Evolutionary conservation across 2,329 filamentous ascomycete species (phyloP), one percentile per base, ranked within the genome.

Genomic region (Tolypocladium endophyticum): DNA sequence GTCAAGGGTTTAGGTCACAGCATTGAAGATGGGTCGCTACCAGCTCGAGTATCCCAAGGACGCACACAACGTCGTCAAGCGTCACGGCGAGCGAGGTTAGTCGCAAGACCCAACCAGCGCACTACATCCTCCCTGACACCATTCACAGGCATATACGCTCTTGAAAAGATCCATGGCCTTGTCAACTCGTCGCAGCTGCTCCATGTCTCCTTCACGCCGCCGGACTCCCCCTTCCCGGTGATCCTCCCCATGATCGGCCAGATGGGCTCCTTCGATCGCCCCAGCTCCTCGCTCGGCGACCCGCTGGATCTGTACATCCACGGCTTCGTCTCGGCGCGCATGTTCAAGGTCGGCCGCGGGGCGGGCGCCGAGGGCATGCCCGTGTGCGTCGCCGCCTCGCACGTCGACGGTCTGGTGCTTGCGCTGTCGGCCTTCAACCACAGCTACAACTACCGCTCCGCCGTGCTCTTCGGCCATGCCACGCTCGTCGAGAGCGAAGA

Each of bases 221-320:
- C 81, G 0, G 74, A 78, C 53, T 83, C 85, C 58, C 86, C 88
- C 1, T 94, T 92, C 69, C 90, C 90, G 4, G 83, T 85, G 57
- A 86, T 87, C 58, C 80, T 96, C 2, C 91, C 91, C 62, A 93
- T 95, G 90, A 89, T 95, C 67, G 90, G 89, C 57, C 86, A 89
- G 66, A 88, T 94, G 81, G 89, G 85, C 16, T 89, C 86, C 30
- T 94, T 87, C 70, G 78, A 79, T 11, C 75, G 77, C 0, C 87
- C 87, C 6, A 86, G 81, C 58, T 79, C 84, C 20, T 78, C 79
- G 58, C 72, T 82, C 23, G 79, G 81, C 57, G 86, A 91, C 64
- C 84, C 87, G 0, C 78, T 91, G 6, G 87, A 92, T 60, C 81
- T 88, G 62, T 95, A 95, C 71, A 81, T 96, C 9, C 91, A 96